Conservation (phyloP, 2,329 filamentous ascomycete species). For the Helotiales sp. region DNA sequence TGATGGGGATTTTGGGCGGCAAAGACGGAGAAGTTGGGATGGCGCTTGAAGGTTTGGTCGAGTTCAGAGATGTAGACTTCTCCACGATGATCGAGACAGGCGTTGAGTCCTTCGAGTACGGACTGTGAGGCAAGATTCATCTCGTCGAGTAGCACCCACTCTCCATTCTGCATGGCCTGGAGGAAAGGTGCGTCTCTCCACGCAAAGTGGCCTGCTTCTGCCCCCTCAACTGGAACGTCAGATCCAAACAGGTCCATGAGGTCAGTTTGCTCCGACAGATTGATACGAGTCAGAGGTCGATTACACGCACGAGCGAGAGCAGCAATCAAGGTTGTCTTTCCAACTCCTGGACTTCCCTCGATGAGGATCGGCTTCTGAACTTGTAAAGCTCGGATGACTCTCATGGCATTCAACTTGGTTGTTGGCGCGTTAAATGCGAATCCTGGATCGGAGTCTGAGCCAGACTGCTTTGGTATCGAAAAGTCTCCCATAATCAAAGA, state of each 20-base stretch:
- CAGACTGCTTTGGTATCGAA: conserved; percentile 59
- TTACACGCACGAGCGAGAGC: conserved; percentile 82
- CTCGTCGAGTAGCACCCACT: conserved; percentile 96
- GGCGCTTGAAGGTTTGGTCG: conserved; percentile 89
- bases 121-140: conserved; percentile 99
- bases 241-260: conserved; percentile 97
- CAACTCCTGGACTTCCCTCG: conserved; percentile 96
- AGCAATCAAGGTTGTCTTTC: conserved; percentile 91
- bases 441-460: conserved; percentile 57
- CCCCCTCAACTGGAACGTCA: conserved; percentile 94
- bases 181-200: conserved; percentile 97
- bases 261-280: conserved; percentile 96
- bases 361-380: conserved; percentile 89
- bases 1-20: conserved; percentile 98
- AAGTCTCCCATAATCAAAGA: conserved; percentile 77
- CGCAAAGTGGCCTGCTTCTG: conserved; percentile 84
- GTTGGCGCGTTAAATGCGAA: conserved; percentile 90
- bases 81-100: conserved; percentile 93
- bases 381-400: conserved; percentile 86
- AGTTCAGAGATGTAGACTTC: conserved; percentile 95
- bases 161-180: conserved; percentile 93
- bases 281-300: conserved; percentile 87
- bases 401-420: conserved; percentile 86
- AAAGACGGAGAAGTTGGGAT: conserved; percentile 90
- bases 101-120: conserved; percentile 93